Base-by-base conservation (phyloP, 2,329 filamentous ascomycete species). In the Teratosphaeriaceae sp. region DNA sequence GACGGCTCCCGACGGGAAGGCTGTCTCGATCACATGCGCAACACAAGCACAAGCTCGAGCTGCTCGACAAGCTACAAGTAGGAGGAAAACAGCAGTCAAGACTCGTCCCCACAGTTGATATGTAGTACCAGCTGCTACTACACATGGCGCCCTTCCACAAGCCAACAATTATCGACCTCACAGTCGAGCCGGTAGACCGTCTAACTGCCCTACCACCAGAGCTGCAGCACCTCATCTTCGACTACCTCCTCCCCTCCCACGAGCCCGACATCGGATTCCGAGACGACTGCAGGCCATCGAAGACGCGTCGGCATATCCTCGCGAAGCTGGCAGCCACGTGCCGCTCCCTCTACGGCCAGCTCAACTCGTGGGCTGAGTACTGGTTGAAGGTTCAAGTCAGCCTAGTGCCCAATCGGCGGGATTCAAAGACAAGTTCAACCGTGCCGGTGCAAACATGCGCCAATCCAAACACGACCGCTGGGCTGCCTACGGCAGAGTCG, bases 191-290 rank as follows among this genome's bases (percentile, higher is more conserved):
- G 16, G 44, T 35, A 33, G 53, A 59, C 29, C 43, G 49, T 41
- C 46, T 60, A 15, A 53, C 52, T 4, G 27, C 48, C 18, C 49
- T 59, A 1, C 58, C 58, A 2, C 18, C 51, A 2, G 58, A 62
- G 40, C 45, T 61, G 16, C 44, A 60, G 9, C 52, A 59, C 39
- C 42, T 50, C 12, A 55, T 62, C 24, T 50, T 57, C 44, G 50
- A 49, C 44, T 54, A 52, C 33, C 49, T 61, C 18, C 52, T 57
- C 27, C 46, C 56, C 1, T 43, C 44, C 13, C 59, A 62, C 38
- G 24, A 44, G n/a, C 54, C 53, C 5, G 43, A 56, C 30, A 51
- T 42, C 13, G 44, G 46, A 6, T 24, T 47, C 44, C 18, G 13
- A 22, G 7, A 39, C 39, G 36, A 31, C 13, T 18, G 33, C 48